Evolutionary conservation across 208 protist genomes (phyloP).

Genomic region (Trichomonas tenax): DNA sequence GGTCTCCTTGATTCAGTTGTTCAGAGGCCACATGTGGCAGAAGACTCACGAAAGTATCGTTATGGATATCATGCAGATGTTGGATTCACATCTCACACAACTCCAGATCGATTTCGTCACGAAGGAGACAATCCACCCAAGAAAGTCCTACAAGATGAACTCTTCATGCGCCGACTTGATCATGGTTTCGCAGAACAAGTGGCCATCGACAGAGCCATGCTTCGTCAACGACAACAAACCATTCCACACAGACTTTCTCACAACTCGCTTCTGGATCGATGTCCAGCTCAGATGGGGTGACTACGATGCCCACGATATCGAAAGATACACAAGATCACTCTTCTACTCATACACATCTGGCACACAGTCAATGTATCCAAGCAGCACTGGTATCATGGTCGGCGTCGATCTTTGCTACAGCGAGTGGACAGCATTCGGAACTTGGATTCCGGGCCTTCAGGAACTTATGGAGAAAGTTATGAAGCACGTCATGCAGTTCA

Average conservation of each 20-base stretch:
- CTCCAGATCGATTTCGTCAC: constrained; percentile 95
- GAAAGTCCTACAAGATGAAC: constrained; percentile 98
- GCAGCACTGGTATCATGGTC: constrained; percentile 89
- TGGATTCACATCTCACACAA: constrained; percentile 82
- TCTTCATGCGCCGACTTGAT: constrained; percentile 61
- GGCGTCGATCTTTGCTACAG: constrained; percentile 99
- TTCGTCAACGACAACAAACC: constrained; percentile 66
- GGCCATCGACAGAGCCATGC: constrained; percentile 82
- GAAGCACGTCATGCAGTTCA: constrained; percentile 97
- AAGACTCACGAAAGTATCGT: constrained; percentile 98
- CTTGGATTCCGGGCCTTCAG: constrained; percentile 95
- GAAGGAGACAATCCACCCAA: constrained; percentile 90
- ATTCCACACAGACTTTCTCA: constrained; percentile 57
- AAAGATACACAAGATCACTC: constrained; percentile 92
- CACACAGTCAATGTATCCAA: constrained; percentile 89
- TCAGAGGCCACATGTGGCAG: constrained; percentile 99
- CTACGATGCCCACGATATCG: constrained; percentile 98
- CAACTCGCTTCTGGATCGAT: constrained; percentile 98
- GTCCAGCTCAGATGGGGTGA: constrained; percentile 98
- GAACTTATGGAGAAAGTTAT: constrained; percentile 85
- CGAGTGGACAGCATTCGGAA: constrained; percentile 61
- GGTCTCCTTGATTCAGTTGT: constrained; percentile 99
- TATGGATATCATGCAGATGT: constrained; percentile 72
- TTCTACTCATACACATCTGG: constrained; percentile 98
- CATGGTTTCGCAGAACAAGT: constrained; percentile 54